Conservation (phyloP, 495 filamentous ascomycete genomes). For the Haplographium delicatum region DNA sequence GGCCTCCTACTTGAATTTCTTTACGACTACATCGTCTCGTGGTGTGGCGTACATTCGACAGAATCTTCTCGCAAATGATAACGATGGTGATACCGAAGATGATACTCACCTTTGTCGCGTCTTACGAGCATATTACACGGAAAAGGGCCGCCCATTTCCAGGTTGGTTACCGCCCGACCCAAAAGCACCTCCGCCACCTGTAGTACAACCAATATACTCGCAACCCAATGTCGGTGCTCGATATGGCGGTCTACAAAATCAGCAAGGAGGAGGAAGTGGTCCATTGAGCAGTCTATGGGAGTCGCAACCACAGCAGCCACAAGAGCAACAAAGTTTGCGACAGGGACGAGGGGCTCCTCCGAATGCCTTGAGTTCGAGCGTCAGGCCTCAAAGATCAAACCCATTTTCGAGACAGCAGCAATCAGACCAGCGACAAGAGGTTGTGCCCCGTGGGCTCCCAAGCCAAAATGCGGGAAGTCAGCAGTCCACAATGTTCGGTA, state of each 20-base stretch:
- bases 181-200: slow-evolving; percentile 55
- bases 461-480: slow-evolving; percentile 70
- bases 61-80: slow-evolving; percentile 69
- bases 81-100: slow-evolving; percentile 90
- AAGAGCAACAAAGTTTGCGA: slow-evolving; percentile 47
- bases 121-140: slow-evolving; percentile 88
- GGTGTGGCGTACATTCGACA: slow-evolving; percentile 76
- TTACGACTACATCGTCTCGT: slow-evolving; percentile 73
- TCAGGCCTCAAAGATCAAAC: slow-evolving; percentile 14
- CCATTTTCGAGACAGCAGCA: slow-evolving; percentile 27
- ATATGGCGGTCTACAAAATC: slow-evolving; percentile 40
- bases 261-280: slow-evolving; percentile 30
- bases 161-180: slow-evolving; percentile 87
- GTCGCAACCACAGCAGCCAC: slow-evolving; percentile 37
- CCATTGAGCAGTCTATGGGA: slow-evolving; percentile 82
- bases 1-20: slow-evolving; percentile 73
- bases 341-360: slow-evolving; percentile 38
- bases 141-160: slow-evolving; percentile 79
- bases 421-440: slow-evolving; percentile 28
- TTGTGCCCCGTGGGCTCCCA: slow-evolving; percentile 54
- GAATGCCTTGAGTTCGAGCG: slow-evolving; percentile 9
- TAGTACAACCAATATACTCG: slow-evolving; percentile 46
- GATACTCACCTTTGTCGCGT: slow-evolving; percentile 93
- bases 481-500: slow-evolving; percentile 41
- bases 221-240: slow-evolving; percentile 41